A percentile compares a stretch with the other conserved stretches of the same genome.
Evolutionary conservation across 805 yeast species (phyloP).

Genomic region (Lipomyces chichibuensis): DNA sequence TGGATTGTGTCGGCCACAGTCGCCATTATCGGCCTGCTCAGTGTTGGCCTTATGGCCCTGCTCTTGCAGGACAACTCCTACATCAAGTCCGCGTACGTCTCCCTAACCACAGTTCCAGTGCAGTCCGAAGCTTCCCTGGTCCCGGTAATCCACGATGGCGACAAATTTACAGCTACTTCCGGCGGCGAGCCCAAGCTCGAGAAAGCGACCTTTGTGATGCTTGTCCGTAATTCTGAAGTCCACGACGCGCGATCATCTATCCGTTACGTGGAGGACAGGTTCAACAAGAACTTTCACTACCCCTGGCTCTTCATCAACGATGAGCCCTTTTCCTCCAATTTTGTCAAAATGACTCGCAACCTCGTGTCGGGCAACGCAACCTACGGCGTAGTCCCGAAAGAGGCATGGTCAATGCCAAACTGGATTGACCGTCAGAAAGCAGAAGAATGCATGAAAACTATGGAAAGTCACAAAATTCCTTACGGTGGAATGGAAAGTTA

Average conservation of each 20-base stretch:
- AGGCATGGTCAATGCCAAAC: conserved; percentile 60
- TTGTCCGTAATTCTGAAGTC: conserved; percentile 70
- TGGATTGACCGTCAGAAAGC: conserved; percentile 62
- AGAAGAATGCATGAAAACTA: conserved; percentile 49
- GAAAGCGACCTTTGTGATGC: conserved; percentile 68
- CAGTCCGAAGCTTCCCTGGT: background rate
- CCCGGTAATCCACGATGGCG: background rate
- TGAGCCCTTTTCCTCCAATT: conserved; percentile 60
- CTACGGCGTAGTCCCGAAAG: conserved; percentile 62
- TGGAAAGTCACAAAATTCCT: conserved; percentile 51
- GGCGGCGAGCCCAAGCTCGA: conserved; percentile 13
- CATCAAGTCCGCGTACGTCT: background rate
- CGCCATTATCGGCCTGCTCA: background rate
- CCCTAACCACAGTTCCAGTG: background rate
- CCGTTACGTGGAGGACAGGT: conserved; percentile 63
- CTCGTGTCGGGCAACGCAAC: conserved; percentile 61
- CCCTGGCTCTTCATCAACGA: conserved; percentile 84
- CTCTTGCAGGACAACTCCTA: background rate
- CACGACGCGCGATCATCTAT: conserved; percentile 61
- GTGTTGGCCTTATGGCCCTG: background rate
- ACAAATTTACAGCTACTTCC: background rate
- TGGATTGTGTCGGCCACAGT: background rate
- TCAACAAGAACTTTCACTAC: conserved; percentile 63
- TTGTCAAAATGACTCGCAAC: conserved; percentile 53
- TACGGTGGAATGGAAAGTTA: conserved; percentile 67